phyloP scores from a whole-genome alignment of 1,284 basidiomycete species.

The Ceratobasidium sp. region DNA sequence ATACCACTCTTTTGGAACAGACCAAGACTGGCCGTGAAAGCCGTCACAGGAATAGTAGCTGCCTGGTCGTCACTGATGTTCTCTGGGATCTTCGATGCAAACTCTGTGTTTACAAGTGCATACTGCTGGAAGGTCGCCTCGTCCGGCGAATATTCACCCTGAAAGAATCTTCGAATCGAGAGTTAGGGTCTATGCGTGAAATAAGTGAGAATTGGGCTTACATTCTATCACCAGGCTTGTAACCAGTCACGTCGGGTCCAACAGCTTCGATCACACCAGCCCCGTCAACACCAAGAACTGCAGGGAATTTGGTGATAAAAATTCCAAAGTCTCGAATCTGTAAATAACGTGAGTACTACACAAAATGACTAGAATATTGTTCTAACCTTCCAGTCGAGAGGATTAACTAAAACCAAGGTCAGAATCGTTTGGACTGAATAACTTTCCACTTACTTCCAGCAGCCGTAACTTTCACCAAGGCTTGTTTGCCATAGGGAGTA shows the following conservation, averaged over 20 bases:
- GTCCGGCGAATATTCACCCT: constrained; percentile 19
- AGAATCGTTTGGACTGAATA: too few relatives aligned
- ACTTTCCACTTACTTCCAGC: constrained; percentile 7
- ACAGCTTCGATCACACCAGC: constrained; percentile 16
- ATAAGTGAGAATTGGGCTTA: neutral
- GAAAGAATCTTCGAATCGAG: constrained; percentile 1
- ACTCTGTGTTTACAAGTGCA: constrained; percentile 5
- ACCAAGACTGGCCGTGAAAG: neutral
- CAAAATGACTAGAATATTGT: neutral
- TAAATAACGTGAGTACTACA: constrained; percentile 2
- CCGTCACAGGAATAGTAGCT: neutral
- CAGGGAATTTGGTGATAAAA: constrained; percentile 1
- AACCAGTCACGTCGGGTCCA: constrained; percentile 3
- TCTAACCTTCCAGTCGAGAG: constrained; percentile 27
- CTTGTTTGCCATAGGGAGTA: constrained; percentile 3
- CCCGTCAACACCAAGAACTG: constrained; percentile 33
- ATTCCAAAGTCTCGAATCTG: constrained; percentile 1
- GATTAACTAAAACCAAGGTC: constrained; percentile 33
- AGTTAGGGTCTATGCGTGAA: neutral
- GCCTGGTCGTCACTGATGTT: constrained; percentile 12
- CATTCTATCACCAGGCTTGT: constrained; percentile 33
- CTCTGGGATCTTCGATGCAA: constrained; percentile 20
- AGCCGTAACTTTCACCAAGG: constrained; percentile 14
- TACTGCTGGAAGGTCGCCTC: constrained; percentile 27
- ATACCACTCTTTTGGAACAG: neutral